A percentile compares a stretch with the other conserved stretches of the same genome.
Evolutionary conservation across 257 asterid species (phyloP).

Genomic region (Gynochthodes officinalis): DNA sequence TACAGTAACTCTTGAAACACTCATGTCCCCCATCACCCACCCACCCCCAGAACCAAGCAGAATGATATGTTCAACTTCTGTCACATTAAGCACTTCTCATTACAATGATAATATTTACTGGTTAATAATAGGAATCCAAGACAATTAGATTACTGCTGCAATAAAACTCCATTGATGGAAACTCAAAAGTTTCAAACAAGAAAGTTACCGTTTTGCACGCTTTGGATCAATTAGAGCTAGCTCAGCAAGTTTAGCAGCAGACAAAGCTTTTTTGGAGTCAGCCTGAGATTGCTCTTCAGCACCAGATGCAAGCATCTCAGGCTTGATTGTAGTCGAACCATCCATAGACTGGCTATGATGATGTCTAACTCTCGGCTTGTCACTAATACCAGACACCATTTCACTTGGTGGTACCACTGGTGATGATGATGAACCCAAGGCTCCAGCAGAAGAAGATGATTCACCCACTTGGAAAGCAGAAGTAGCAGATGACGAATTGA

Average conservation of each 20-base stretch:
- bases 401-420: slow-evolving; percentile 31
- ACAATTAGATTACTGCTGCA: not conserved
- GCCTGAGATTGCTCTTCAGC: slow-evolving; percentile 66
- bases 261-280: slow-evolving; percentile 82
- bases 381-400: slow-evolving; percentile 34
- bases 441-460: slow-evolving; percentile 49
- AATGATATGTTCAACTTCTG: not conserved
- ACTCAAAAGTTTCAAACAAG: not conserved
- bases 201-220: slow-evolving; percentile 85
- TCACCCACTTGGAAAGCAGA: slow-evolving; percentile 67
- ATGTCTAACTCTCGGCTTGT: slow-evolving; percentile 79
- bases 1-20: not conserved
- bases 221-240: slow-evolving; percentile 95
- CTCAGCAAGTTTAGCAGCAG: slow-evolving; percentile 97
- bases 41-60: not conserved
- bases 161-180: not conserved
- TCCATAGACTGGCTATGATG: slow-evolving; percentile 99
- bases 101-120: not conserved
- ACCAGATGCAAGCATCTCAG: slow-evolving; percentile 82
- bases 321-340: slow-evolving; percentile 78
- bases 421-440: slow-evolving; percentile 33
- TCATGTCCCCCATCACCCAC: not conserved
- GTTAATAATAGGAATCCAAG: not conserved
- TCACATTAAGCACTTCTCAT: not conserved
- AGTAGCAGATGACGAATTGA: slow-evolving; percentile 70